Conservation (phyloP, 2,329 filamentous ascomycete genomes). For the Verticillium zaregamsianum region DNA sequence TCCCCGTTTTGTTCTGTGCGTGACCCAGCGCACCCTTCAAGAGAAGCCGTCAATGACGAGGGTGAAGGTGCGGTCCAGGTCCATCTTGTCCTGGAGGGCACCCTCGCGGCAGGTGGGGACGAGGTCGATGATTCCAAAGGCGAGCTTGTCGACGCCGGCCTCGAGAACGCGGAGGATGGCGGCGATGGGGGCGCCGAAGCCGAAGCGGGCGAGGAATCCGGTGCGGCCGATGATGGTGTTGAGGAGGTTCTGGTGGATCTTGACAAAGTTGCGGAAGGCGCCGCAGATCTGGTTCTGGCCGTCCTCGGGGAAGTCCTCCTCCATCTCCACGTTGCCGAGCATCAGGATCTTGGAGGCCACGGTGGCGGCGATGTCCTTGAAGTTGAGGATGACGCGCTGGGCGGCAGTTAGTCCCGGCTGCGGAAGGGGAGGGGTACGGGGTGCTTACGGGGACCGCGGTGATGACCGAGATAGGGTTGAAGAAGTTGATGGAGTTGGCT, state of each 20-base stretch:
- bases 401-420: not conserved
- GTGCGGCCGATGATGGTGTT: slow-evolving; percentile 13
- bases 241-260: slow-evolving; percentile 14
- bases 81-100: slow-evolving; percentile 4
- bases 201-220: slow-evolving; percentile 7
- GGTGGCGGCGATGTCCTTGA: slow-evolving; percentile 6
- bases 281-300: slow-evolving; percentile 13
- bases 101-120: slow-evolving; percentile 12
- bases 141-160: slow-evolving; percentile 13
- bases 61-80: not conserved
- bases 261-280: slow-evolving; percentile 10
- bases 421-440: not conserved
- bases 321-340: not conserved
- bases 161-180: slow-evolving; percentile 14
- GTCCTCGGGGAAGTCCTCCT: slow-evolving; percentile 2
- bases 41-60: not conserved
- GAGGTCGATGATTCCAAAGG: slow-evolving; percentile 10
- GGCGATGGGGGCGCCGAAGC: slow-evolving; percentile 10
- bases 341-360: slow-evolving; percentile 1
- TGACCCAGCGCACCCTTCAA: no score
- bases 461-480: not conserved
- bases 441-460: slow-evolving; percentile 2
- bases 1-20: no score
- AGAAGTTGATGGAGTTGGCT: slow-evolving; percentile 1
- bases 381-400: not conserved